Base-by-base conservation (phyloP, 2,329 filamentous ascomycete species). In the Cladosporium sp. region DNA sequence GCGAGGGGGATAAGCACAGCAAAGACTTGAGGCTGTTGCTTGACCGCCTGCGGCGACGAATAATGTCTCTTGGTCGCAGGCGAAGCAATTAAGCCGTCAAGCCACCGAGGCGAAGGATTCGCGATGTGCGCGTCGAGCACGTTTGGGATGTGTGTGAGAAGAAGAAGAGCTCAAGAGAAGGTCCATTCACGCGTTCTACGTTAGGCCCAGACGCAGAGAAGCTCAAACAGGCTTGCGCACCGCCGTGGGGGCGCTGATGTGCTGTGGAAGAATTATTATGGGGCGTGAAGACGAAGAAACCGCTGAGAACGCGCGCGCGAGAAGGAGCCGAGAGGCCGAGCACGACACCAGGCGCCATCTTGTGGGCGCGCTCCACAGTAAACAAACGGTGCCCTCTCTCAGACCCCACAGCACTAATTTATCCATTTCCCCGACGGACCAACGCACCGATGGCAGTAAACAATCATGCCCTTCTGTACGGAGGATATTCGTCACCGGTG, bases 1-100 rank as follows among this genome's bases (percentile, higher is more conserved):
- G 61, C 61, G 61, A 57, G 26, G 24, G 21, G 11, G 61, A 64
- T 26, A 64, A 64, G 61, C 61, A 57, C 61, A 44, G 34, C 51
- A 41, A 41, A 55, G 47, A 55, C 32, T 44, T 32, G 36, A 34
- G 61, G 34, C 61, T 28, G 15, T 47, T 57, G 61, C 61, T 64
- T 64, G 38, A 52, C 30, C 24, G 61, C 51, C 30, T 26, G 61
- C 24, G 61, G 61, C 61, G 49, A 36, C 14, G 4, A 36, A 14
- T 47, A n/a, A 26, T 15, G 6, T 26, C 24, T 24, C 24, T 24
- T 24, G 24, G 24, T 24, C 14, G 36, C 36, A 15, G 14, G 2
- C 28, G 10, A 38, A n/a, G 24, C 36, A 21, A 30, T 59, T 28
- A 30, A 41, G 36, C 57, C 57, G 57, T 59, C 57, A 28, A 59